Evolutionary conservation across 257 asterid species (phyloP).

Genomic region (Rhazya stricta): DNA sequence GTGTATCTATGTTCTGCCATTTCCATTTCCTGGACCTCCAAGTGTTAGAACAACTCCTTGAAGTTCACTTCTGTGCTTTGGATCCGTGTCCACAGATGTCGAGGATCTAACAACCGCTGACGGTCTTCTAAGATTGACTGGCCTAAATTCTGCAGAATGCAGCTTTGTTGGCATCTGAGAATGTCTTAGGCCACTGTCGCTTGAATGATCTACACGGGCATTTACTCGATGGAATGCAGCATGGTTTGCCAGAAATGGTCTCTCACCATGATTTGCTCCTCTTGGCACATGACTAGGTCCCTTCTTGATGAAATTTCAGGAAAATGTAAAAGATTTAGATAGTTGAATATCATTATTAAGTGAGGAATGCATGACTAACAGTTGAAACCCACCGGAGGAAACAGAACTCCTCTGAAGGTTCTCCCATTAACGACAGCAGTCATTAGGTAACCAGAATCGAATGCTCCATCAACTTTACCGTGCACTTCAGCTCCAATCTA

Average conservation of each 20-base stretch:
- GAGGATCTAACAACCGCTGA: conserved; percentile 24
- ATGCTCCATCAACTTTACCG: conserved; percentile 83
- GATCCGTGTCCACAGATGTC: conserved; percentile 23
- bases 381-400: conserved; percentile 62
- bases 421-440: conserved; percentile 84
- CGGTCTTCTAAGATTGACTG: conserved; percentile 33
- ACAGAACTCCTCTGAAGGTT: conserved; percentile 76
- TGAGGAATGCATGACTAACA: background rate
- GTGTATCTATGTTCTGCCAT: conserved; percentile 23
- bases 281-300: conserved; percentile 47
- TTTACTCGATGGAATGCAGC: conserved; percentile 10
- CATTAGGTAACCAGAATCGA: conserved; percentile 93
- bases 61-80: conserved; percentile 49
- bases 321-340: background rate
- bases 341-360: background rate
- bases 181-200: conserved; percentile 30
- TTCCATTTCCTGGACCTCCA: conserved; percentile 68
- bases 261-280: conserved; percentile 37
- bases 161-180: conserved; percentile 30
- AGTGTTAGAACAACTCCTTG: conserved; percentile 75
- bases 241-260: conserved; percentile 23
- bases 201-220: conserved; percentile 19
- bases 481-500: conserved; percentile 91
- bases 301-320: conserved; percentile 28
- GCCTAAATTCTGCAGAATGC: conserved; percentile 27